phyloP scores from a whole-genome alignment of 2,329 filamentous ascomycete species.

The Monilinia fructigena region DNA sequence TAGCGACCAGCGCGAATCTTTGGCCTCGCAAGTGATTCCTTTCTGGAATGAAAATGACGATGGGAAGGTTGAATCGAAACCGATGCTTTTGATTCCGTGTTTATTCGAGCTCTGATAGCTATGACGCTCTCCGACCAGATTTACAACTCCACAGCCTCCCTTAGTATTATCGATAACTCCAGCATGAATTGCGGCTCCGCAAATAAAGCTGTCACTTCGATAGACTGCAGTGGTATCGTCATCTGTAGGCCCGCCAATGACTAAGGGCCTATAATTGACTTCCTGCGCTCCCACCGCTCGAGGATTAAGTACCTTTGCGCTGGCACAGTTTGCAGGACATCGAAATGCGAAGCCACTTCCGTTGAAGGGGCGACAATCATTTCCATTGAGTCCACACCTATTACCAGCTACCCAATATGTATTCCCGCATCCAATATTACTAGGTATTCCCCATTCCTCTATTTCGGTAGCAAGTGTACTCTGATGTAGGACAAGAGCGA shows the following conservation, averaged over 20 bases:
- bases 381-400: constrained; percentile 71
- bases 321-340: constrained; percentile 70
- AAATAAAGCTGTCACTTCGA: constrained; percentile 86
- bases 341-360: constrained; percentile 69
- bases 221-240: constrained; percentile 58
- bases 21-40: constrained; percentile 64
- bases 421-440: constrained; percentile 63
- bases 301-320: constrained; percentile 65
- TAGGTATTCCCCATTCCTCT: constrained; percentile 64
- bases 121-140: constrained; percentile 66
- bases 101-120: constrained; percentile 62
- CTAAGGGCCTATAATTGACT: constrained; percentile 61
- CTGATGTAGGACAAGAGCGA: constrained; percentile 65
- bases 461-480: constrained; percentile 61
- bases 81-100: constrained; percentile 74
- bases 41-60: constrained; percentile 76
- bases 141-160: constrained; percentile 81
- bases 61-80: constrained; percentile 87
- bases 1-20: constrained; percentile 80
- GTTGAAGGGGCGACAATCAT: constrained; percentile 71
- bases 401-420: constrained; percentile 72
- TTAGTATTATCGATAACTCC: constrained; percentile 69
- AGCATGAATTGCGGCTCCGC: constrained; percentile 79
- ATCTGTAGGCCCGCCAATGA: constrained; percentile 63
- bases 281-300: constrained; percentile 72